A percentile compares a stretch with the other conserved stretches of the same genome.
Conservation (phyloP, 176 grass and related monocot genomes). For the Oryza longistaminata region DNA sequence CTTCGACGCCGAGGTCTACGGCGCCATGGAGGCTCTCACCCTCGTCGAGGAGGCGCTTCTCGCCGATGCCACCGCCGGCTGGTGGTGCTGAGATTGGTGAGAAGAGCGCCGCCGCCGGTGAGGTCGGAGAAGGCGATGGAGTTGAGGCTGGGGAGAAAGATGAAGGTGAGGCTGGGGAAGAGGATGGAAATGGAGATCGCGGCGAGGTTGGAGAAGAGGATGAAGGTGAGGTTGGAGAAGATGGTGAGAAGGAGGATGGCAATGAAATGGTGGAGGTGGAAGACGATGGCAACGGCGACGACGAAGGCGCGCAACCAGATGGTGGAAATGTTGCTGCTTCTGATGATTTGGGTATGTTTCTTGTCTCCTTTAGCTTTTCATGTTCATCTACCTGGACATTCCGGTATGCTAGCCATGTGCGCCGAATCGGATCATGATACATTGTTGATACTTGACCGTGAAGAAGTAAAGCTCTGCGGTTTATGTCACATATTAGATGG, state of each 20-base stretch:
- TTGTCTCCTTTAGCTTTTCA: background rate
- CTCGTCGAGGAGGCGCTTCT: constrained; percentile 63
- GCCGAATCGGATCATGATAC: background rate
- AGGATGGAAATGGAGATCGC: background rate
- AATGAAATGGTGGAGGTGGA: background rate
- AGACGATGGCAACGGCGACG: background rate
- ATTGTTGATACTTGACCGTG: background rate
- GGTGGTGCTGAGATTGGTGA: background rate
- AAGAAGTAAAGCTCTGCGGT: background rate
- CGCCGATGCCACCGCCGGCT: constrained; percentile 2
- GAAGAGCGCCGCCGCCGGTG: background rate
- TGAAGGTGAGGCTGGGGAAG: background rate
- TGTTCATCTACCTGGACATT: background rate
- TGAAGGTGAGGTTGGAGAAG: background rate
- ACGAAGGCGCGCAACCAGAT: constrained; percentile 34
- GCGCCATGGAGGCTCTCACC: constrained; percentile 70
- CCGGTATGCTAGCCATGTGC: background rate
- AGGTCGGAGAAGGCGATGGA: too few relatives aligned
- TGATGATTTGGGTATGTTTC: constrained; percentile 9
- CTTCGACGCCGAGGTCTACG: constrained; percentile 67
- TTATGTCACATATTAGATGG: background rate
- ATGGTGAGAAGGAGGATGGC: too few relatives aligned
- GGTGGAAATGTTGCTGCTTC: constrained; percentile 29
- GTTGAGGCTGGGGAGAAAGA: background rate
- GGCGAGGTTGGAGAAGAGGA: background rate